A percentile compares a stretch with the other conserved stretches of the same genome.
Conservation (phyloP, 1,284 basidiomycete genomes). For the Apiotrichum akiyoshidainum region DNA sequence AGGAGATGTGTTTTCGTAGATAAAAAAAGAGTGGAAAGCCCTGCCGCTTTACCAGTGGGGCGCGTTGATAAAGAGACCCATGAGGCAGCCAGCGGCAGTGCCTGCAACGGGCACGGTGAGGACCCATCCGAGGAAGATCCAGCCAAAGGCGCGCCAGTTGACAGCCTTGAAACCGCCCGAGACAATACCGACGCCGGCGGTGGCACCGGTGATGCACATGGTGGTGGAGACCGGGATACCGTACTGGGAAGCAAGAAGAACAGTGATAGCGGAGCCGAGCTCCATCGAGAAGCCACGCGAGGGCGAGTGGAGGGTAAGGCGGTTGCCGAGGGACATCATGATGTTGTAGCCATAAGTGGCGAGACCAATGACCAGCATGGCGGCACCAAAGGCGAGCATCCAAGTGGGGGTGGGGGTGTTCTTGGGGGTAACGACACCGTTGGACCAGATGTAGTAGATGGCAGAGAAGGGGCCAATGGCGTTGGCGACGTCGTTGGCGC, state of each 20-base stretch:
- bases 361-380: constrained; percentile 53
- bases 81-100: constrained; percentile 44
- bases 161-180: constrained; percentile 49
- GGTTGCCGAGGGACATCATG: constrained; percentile 52
- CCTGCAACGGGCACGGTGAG: constrained; percentile 51
- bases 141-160: constrained; percentile 38
- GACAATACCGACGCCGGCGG: constrained; percentile 52
- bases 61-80: constrained; percentile 48
- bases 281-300: constrained; percentile 56
- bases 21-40: no score
- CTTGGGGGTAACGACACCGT: constrained; percentile 31
- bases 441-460: constrained; percentile 51
- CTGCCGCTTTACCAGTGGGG: constrained; percentile 33
- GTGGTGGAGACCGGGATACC: constrained; percentile 50
- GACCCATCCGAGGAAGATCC: constrained; percentile 39
- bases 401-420: constrained; percentile 51
- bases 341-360: constrained; percentile 51
- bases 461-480: constrained; percentile 47
- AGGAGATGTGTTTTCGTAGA: no score
- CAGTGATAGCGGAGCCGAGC: constrained; percentile 52
- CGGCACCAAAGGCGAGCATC: constrained; percentile 52
- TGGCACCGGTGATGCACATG: constrained; percentile 54
- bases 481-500: constrained; percentile 50
- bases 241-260: constrained; percentile 52
- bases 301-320: constrained; percentile 53